Evolutionary conservation across 495 filamentous ascomycete species (phyloP), one percentile per base, ranked within the genome.

Genomic region (Podospora pseudopauciseta): DNA sequence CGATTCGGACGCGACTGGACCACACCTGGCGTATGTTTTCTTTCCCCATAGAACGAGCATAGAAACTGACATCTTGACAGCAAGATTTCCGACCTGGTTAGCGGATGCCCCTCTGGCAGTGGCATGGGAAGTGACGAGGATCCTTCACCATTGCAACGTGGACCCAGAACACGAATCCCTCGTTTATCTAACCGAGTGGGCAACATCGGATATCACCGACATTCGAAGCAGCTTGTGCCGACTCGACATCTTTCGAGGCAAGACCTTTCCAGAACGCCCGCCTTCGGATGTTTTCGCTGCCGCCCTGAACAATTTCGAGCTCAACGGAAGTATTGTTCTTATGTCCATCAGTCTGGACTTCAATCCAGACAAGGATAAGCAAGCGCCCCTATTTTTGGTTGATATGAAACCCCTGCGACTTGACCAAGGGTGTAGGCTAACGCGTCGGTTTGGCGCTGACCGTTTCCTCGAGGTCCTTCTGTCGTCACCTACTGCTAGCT

Each of bases 361-460:
- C 32, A 83, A 76, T 55, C 61, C 70, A 9, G 68, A 71, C 28
- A 72, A 70, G 39, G 68, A 71, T 26, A 72, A 68, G 39, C 68
- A 60, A 4, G 80, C 77, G 0, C 80, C 81, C 5, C 65, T 79
- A 7, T 82, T 80, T 44, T 56, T 70, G 1, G 67, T 85, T 20
- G 74, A 69, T 39, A 75, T 83, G 65, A 76, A 74, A 20, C 80
- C 82, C 1, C 60, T 84, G 6, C 72, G 67, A 53, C 66, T 83
- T 57, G 79, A 82, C 58, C 72, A 81, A 49, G 70, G 77, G 3
- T 80, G 80, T 66, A 77, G 82, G 15, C 72, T 84, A 15, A 75
- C 73, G n/a, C 73, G 82, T 59, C 78, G 77, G n/a, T 83, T 84
- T 65, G 82, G 81, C 5, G 70, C 79, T 4, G 82, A 84, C 59